Evolutionary conservation across 2,329 filamentous ascomycete species (phyloP), one percentile per base, ranked within the genome.

Genomic region (Eutypella sp.): DNA sequence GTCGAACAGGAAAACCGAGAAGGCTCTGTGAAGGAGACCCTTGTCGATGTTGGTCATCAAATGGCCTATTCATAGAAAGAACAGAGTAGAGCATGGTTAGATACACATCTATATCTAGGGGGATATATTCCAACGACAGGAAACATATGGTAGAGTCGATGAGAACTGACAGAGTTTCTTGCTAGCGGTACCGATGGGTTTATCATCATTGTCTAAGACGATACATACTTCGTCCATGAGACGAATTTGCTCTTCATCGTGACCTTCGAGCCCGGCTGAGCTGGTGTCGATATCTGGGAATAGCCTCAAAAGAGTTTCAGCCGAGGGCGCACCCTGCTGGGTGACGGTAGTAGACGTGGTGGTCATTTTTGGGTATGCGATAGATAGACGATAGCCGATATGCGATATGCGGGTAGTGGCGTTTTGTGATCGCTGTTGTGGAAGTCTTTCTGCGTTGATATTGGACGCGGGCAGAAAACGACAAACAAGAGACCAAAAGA

Each of bases 191-290:
- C 93, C 93, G 67, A 99, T 96, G 24, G 92, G 91, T 59, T 82
- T 75, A 67, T 97, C 93, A 60, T 97, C 81, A 60, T 95, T 84
- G 68, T 97, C 92, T 40, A 95, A 74, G 16, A 99, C 93, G 65
- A 99, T 97, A 78, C 93, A 99, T 41, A 96, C 87, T 74, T 97
- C 93, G 62, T 99, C 92, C 93, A 99, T 99, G 60, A 99, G 73
- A 42, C 92, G 85, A 61, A 96, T 96, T 73, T 99, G 93, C 75
- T 97, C 92, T 67, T 88, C 92, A 73, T 97, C 91, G 73, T 97
- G 95, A 42, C 92, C 93, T 46, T 85, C 85, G 38, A 97, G 78
- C 47, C 89, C 89, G 43, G 81, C 77, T 52, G 84, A 84, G 62
- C 75, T 80, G 49, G 82, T 82, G 68, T 86, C 76, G 67, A 83